These are phyloP conservation scores for Debaryomyces udenii DNA, from an alignment of 1,139 yeast genomes.

Conservation along the genomic window DNA sequence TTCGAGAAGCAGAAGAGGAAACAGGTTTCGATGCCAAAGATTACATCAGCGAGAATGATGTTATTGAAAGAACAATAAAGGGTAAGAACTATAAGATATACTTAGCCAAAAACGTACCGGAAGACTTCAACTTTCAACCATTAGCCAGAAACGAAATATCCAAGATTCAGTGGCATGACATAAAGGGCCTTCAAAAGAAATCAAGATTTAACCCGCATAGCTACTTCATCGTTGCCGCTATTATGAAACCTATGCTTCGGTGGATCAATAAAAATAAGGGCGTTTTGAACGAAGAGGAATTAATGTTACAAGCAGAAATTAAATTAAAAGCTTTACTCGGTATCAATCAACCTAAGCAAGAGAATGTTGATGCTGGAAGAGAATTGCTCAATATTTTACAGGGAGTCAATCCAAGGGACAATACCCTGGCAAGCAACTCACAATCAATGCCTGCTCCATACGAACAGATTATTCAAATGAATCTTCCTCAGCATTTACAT, in stretches of 20 bases:
- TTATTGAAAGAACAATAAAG: slow-evolving; percentile 75
- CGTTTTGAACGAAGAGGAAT: slow-evolving; percentile 55
- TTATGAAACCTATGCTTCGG: slow-evolving; percentile 59
- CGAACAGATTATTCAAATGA: slow-evolving; percentile 22
- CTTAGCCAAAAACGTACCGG: slow-evolving; percentile 78
- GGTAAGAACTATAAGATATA: slow-evolving; percentile 89
- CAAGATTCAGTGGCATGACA: slow-evolving; percentile 49
- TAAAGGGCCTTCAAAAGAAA: slow-evolving; percentile 38
- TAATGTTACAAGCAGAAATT: slow-evolving; percentile 59
- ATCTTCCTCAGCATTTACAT: slow-evolving; percentile 35
- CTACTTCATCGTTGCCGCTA: slow-evolving; percentile 60
- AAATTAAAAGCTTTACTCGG: slow-evolving; percentile 68
- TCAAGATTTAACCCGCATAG: slow-evolving; percentile 46
- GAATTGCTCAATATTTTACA: slow-evolving; percentile 69
- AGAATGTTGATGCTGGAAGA: slow-evolving; percentile 68
- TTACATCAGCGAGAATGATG: slow-evolving; percentile 68
- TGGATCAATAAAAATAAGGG: slow-evolving; percentile 63
- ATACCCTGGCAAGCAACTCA: slow-evolving; percentile 8
- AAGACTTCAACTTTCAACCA: slow-evolving; percentile 72
- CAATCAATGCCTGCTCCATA: slow-evolving; percentile 11
- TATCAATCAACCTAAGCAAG: slow-evolving; percentile 32
- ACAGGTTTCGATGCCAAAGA: slow-evolving; percentile 87
- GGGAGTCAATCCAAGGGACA: slow-evolving; percentile 27
- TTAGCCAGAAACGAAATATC: slow-evolving; percentile 86
- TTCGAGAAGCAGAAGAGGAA: slow-evolving; percentile 94